phyloP scores from a whole-genome alignment of 2,329 filamentous ascomycete genomes.

The Claviceps paspali region DNA sequence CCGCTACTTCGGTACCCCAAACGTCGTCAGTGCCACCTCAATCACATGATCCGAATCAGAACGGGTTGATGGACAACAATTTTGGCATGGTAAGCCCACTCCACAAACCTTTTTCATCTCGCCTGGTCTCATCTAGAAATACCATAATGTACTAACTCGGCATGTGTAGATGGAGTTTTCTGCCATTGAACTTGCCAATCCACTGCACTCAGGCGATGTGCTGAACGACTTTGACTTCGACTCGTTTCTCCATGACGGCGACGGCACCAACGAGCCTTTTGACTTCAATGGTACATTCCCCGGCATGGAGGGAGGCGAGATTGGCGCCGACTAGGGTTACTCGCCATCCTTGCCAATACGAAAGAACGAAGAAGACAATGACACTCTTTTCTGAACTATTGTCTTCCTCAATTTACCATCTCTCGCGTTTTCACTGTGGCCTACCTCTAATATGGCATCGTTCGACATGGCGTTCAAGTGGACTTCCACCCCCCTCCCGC shows the following conservation, averaged over 20 bases:
- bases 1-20: constrained; percentile 15
- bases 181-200: constrained; percentile 39
- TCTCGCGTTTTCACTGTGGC: constrained; percentile 12
- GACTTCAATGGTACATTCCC: constrained; percentile 37
- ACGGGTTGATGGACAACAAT: constrained; percentile 33
- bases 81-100: constrained; percentile 29
- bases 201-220: constrained; percentile 37
- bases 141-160: constrained; percentile 6
- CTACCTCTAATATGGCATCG: constrained; percentile 24
- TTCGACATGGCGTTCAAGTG: constrained; percentile 24
- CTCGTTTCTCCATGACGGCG: constrained; percentile 45
- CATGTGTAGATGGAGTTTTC: constrained; percentile 27
- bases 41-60: constrained; percentile 31
- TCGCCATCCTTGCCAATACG: background rate
- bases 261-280: constrained; percentile 32
- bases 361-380: constrained; percentile 1
- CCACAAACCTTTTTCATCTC: background rate
- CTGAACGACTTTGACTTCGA: constrained; percentile 54
- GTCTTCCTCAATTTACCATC: constrained; percentile 3
- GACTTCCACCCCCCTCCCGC: background rate
- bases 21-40: constrained; percentile 18
- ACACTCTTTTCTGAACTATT: constrained; percentile 1
- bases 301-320: constrained; percentile 40
- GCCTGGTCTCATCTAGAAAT: background rate
- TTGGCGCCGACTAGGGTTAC: constrained; percentile 37